A percentile compares a stretch with the other conserved stretches of the same genome.
phyloP scores from a whole-genome alignment of 2,329 filamentous ascomycete genomes.

The Neoascochyta sp. region DNA sequence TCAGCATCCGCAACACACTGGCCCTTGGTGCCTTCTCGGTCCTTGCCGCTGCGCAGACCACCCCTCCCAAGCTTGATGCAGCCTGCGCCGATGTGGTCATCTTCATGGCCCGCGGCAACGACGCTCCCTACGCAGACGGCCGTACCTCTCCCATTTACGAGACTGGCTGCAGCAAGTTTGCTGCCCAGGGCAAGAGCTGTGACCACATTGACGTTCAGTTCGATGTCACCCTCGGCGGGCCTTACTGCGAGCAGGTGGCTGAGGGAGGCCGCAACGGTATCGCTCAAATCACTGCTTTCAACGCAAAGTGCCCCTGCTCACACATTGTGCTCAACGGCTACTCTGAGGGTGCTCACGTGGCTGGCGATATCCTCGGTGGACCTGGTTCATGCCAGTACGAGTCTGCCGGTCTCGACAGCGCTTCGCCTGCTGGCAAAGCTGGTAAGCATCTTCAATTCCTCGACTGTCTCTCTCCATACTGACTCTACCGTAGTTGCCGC shows the following conservation, averaged over 20 bases:
- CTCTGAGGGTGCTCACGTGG: constrained; percentile 58
- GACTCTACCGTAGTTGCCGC: constrained; percentile 21
- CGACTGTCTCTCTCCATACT: no score
- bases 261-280: constrained; percentile 19
- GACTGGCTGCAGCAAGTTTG: constrained; percentile 19
- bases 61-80: constrained; percentile 22
- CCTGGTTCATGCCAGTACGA: constrained; percentile 19
- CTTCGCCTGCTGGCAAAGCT: constrained; percentile 20
- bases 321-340: constrained; percentile 58
- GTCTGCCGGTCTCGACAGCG: constrained; percentile 16
- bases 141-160: constrained; percentile 21
- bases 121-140: constrained; percentile 19
- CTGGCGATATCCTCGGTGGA: constrained; percentile 57
- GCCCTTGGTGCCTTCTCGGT: constrained; percentile 21
- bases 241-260: constrained; percentile 17
- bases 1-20: constrained; percentile 20
- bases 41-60: constrained; percentile 28
- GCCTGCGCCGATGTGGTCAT: constrained; percentile 21
- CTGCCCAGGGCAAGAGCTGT: constrained; percentile 21
- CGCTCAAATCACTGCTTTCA: constrained; percentile 51
- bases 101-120: constrained; percentile 23
- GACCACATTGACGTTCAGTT: constrained; percentile 24
- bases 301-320: constrained; percentile 52
- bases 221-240: constrained; percentile 9
- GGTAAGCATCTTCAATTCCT: constrained; percentile 22